A percentile compares a stretch with the other conserved stretches of the same genome.
Evolutionary conservation across 2,329 filamentous ascomycete species (phyloP).

Genomic region (Ascochyta clinopodiicola): DNA sequence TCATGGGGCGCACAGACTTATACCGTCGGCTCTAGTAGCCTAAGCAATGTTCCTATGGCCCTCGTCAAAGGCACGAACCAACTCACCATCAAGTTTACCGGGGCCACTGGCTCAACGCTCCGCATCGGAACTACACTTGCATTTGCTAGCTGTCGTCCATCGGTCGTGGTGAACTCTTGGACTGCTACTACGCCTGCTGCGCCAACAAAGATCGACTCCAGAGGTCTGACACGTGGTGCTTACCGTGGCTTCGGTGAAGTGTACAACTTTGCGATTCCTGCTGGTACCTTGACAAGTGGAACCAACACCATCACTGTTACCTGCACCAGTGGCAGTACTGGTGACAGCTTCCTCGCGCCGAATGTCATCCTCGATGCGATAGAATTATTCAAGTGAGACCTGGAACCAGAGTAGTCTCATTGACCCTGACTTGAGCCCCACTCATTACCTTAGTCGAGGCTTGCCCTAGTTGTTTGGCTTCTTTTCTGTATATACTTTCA

Average conservation of each 20-base stretch:
- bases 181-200: slow-evolving; percentile 57
- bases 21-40: slow-evolving; percentile 63
- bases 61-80: slow-evolving; percentile 68
- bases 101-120: slow-evolving; percentile 61
- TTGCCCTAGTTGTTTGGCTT: background rate
- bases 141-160: slow-evolving; percentile 66
- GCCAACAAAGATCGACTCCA: slow-evolving; percentile 68
- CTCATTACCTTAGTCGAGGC: background rate
- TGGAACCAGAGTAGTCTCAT: background rate
- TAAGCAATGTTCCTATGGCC: slow-evolving; percentile 69
- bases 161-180: slow-evolving; percentile 64
- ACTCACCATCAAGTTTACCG: slow-evolving; percentile 66
- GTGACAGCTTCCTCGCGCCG: slow-evolving; percentile 62
- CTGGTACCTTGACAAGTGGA: slow-evolving; percentile 65
- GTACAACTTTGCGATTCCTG: slow-evolving; percentile 67
- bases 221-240: slow-evolving; percentile 70
- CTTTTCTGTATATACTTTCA: background rate
- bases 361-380: slow-evolving; percentile 55
- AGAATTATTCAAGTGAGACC: slow-evolving; percentile 38
- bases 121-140: slow-evolving; percentile 70
- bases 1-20: slow-evolving; percentile 67
- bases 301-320: slow-evolving; percentile 68
- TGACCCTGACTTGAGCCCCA: background rate
- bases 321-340: slow-evolving; percentile 65
- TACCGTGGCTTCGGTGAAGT: slow-evolving; percentile 70